Percentiles rank a stretch among this genome's conserved stretches.
Evolutionary conservation across 495 filamentous ascomycete species (phyloP).

Genomic region (Xylaria intraflava): DNA sequence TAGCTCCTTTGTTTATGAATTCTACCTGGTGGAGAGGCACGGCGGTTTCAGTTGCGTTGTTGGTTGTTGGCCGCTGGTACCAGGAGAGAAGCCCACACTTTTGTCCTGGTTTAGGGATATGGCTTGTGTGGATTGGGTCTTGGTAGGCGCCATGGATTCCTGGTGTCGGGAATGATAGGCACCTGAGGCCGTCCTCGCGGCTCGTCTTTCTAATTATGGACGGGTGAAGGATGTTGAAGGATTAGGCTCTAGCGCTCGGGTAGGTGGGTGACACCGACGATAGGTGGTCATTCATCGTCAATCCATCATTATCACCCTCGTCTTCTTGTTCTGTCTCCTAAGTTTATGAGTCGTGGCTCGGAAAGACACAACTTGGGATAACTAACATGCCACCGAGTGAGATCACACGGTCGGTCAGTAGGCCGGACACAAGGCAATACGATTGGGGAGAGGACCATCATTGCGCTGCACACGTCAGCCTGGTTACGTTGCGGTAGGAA

Average conservation of each 20-base stretch:
- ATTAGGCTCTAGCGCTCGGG: neutral
- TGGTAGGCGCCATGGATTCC: neutral
- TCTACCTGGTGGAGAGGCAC: neutral
- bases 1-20: neutral
- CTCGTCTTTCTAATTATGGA: neutral
- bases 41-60: neutral
- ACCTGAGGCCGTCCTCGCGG: neutral
- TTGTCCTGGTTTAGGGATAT: neutral
- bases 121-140: neutral
- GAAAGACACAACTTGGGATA: neutral
- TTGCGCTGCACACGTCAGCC: neutral
- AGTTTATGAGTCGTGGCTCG: neutral
- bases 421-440: neutral
- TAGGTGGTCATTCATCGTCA: neutral
- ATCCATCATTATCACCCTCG: neutral
- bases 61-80: neutral
- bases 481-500: constrained; percentile 5
- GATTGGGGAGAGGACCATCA: neutral
- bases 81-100: neutral
- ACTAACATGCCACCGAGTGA: neutral
- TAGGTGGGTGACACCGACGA: constrained; percentile 1
- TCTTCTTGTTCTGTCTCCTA: neutral
- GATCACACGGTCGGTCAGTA: constrained; percentile 1
- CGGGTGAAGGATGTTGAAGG: neutral
- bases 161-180: neutral